These are phyloP conservation scores for Whalleya microplaca DNA, from an alignment of 2,329 filamentous ascomycete genomes.

Conservation along the genomic window DNA sequence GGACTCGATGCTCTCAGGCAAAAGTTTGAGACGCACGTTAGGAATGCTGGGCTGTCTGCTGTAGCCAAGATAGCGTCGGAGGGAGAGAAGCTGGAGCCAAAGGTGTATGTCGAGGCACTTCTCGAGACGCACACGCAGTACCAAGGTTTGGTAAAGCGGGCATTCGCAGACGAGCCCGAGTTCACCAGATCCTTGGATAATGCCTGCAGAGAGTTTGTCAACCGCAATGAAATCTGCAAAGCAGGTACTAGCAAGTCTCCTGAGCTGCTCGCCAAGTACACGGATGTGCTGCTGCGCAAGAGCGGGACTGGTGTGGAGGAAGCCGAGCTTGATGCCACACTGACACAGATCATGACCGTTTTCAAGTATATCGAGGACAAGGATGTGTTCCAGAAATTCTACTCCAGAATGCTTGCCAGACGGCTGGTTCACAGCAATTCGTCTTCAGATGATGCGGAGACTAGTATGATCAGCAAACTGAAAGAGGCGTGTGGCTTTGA, in stretches of 20 bases:
- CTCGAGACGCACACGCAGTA: constrained; percentile 95
- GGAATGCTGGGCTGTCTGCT: constrained; percentile 84
- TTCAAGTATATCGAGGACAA: constrained; percentile 99
- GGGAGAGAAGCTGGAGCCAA: constrained; percentile 89
- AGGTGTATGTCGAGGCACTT: constrained; percentile 93
- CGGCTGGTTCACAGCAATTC: constrained; percentile 94
- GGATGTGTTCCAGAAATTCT: constrained; percentile 99
- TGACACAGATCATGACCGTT: constrained; percentile 96
- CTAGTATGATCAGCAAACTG: constrained; percentile 98
- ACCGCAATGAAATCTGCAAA: constrained; percentile 95
- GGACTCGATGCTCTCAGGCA: constrained; percentile 86
- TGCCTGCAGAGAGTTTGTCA: constrained; percentile 96
- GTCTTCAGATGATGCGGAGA: constrained; percentile 95
- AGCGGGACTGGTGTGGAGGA: constrained; percentile 92
- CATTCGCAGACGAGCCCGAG: constrained; percentile 94
- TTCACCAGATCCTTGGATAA: constrained; percentile 97
- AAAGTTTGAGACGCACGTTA: constrained; percentile 89
- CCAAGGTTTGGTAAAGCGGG: constrained; percentile 84
- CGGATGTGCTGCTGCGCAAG: constrained; percentile 90
- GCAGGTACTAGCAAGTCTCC: constrained; percentile 91
- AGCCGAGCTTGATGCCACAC: constrained; percentile 84
- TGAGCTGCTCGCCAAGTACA: constrained; percentile 93
- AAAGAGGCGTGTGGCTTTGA: constrained; percentile 99
- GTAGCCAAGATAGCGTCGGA: constrained; percentile 90
- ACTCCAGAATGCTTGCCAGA: constrained; percentile 94